These are phyloP conservation scores for Globisporangium sylvaticum DNA, from an alignment of 352 stramenopile genomes.

Conservation along the genomic window DNA sequence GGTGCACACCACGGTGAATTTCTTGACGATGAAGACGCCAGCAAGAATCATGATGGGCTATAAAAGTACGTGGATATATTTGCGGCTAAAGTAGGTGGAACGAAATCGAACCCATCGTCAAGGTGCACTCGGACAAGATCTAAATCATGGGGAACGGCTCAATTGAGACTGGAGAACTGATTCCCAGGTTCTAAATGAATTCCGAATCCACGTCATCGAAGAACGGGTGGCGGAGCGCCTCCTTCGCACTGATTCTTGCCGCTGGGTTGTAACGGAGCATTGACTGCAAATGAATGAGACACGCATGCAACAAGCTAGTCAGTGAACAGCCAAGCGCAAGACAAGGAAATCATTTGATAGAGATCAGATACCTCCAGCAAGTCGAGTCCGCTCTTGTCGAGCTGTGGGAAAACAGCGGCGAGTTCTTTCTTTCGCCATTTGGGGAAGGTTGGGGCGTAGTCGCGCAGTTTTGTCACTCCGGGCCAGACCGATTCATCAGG, in stretches of 20 bases:
- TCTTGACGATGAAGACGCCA: not conserved
- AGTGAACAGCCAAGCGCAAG: not conserved
- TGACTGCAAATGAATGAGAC: constrained; percentile 21
- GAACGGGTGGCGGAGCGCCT: constrained; percentile 78
- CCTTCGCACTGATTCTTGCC: constrained; percentile 73
- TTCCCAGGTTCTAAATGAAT: constrained; percentile 41
- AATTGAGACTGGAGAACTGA: not conserved
- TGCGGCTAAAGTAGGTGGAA: constrained; percentile 8
- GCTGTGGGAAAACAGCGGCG: constrained; percentile 50
- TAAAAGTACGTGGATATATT: constrained; percentile 5
- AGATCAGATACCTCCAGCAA: constrained; percentile 46
- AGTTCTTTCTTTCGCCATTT: constrained; percentile 93
- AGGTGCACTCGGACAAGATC: not conserved
- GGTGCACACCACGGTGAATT: not conserved
- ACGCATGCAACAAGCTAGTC: not conserved
- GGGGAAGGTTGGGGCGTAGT: constrained; percentile 95
- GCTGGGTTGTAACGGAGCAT: constrained; percentile 78
- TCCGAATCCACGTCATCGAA: constrained; percentile 79
- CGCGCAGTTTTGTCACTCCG: constrained; percentile 93
- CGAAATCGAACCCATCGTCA: not conserved
- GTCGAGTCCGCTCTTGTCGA: constrained; percentile 54
- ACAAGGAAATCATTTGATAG: not conserved
- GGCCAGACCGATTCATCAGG: constrained; percentile 95
- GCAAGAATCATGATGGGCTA: not conserved
- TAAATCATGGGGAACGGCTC: not conserved